These are phyloP conservation scores for Falciphora oryzae DNA, from an alignment of 2,329 filamentous ascomycete genomes.

Conservation along the genomic window DNA sequence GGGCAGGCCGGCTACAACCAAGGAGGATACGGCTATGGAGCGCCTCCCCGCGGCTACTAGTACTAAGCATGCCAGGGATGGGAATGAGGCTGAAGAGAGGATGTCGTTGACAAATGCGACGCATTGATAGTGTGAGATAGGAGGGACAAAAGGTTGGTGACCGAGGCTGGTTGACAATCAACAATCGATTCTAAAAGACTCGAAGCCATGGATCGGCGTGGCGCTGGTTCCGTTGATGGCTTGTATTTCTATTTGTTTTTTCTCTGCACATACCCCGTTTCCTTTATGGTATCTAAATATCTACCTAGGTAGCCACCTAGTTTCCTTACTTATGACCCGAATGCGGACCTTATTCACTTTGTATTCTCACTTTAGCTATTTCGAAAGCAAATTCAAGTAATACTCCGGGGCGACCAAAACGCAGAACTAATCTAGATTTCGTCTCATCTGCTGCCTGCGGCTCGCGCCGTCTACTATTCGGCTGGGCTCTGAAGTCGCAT, in stretches of 20 bases:
- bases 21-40: slow-evolving; percentile 9
- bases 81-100: background rate
- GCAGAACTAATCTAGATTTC: too few relatives aligned
- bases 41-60: slow-evolving; percentile 10
- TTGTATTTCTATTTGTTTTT: background rate
- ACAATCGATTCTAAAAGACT: background rate
- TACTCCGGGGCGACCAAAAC: too few relatives aligned
- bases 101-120: background rate
- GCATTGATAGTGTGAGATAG: background rate
- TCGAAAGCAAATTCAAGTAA: background rate
- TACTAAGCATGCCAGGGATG: background rate
- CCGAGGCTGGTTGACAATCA: background rate
- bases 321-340: background rate
- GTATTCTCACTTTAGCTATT: background rate
- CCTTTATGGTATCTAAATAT: background rate
- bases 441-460: too few relatives aligned
- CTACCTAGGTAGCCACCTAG: background rate
- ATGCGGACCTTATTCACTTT: background rate
- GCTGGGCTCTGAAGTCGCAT: too few relatives aligned
- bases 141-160: background rate
- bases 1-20: slow-evolving; percentile 10
- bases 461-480: too few relatives aligned
- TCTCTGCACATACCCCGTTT: slow-evolving; percentile 2
- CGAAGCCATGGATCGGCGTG: background rate
- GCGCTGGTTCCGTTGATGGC: background rate